These are phyloP conservation scores for Helicostylum pulchrum DNA, from an alignment of 192 early-diverging fungal genomes.

Conservation along the genomic window DNA sequence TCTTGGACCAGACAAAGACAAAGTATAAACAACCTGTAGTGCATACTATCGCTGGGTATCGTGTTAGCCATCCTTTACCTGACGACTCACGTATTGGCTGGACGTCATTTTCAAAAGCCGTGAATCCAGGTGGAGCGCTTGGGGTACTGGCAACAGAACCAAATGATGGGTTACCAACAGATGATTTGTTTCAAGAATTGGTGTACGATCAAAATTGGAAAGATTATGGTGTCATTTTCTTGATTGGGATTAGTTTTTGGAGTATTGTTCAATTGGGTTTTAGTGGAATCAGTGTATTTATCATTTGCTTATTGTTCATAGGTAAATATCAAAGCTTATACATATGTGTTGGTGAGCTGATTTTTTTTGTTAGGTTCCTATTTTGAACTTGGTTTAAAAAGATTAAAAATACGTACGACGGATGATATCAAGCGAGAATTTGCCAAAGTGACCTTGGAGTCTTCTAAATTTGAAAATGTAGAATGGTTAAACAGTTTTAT, in stretches of 20 bases:
- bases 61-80: constrained; percentile 6
- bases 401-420: constrained; percentile 45
- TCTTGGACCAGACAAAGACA: background rate
- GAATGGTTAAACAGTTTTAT: constrained; percentile 81
- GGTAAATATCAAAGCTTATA: background rate
- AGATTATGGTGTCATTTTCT: constrained; percentile 17
- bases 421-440: constrained; percentile 56
- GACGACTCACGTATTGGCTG: constrained; percentile 26
- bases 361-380: constrained; percentile 34
- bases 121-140: constrained; percentile 28
- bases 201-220: background rate
- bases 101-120: constrained; percentile 25
- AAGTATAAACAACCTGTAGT: constrained; percentile 1
- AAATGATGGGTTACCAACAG: too few relatives aligned
- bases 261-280: constrained; percentile 1
- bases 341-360: background rate
- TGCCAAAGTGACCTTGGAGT: constrained; percentile 31
- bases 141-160: constrained; percentile 4
- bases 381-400: constrained; percentile 45
- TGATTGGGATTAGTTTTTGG: constrained; percentile 12
- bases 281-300: background rate
- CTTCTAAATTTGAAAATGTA: constrained; percentile 51
- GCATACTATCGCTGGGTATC: background rate
- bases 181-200: too few relatives aligned
- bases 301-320: background rate